Base-by-base conservation (phyloP, 1,284 basidiomycete species). In the Stygiomarasmius scandens region DNA sequence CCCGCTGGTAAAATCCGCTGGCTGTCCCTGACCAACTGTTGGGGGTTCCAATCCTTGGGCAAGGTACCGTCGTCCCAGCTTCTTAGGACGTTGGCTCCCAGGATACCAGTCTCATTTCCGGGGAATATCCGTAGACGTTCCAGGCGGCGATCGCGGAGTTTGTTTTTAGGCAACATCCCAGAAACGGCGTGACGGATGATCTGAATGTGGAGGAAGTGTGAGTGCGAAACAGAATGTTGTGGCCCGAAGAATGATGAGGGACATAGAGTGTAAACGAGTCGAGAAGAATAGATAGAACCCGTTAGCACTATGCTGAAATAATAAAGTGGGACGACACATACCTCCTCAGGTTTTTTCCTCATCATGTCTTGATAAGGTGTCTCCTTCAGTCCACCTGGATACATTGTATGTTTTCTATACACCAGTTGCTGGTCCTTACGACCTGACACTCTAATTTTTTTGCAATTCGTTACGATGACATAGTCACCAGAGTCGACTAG, bases 91-190 rank as follows among this genome's bases (percentile, higher is more conserved):
- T 92, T 92, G 10, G 79, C 78, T 57, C 82, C 79, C 56, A 90
- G 78, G 16, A 83, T 81, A 25, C 90, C 89, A 76, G 87, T 86
- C 61, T 88, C 82, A 45, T 86, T 77, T 16, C 84, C 89, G 36
- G 90, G 84, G 69, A 95, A 97, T 64, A 98, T 90, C 62, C 91
- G 88, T 49, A 98, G 79, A 54, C 95, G 79, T 61, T 91, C 92
- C 43, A 98, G 75, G 49, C 95, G 82, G 52, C 90, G 82, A 56
- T 96, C 91, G 25, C 95, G 86, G 61, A 96, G 83, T 63, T 90
- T 95, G 79, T 98, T 98, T 75, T 98, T 98, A 27, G 95, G 95
- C 59, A 98, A 79, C 95, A 98, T 98, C 61, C 95, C 93, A 9
- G 95, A 92, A 3, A 98, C 95, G 8, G 96, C 96, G 64, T 93